A percentile compares a stretch with the other conserved stretches of the same genome.
Conservation (phyloP, 1,284 basidiomycete genomes). For the Ganoderma leucocontextum region DNA sequence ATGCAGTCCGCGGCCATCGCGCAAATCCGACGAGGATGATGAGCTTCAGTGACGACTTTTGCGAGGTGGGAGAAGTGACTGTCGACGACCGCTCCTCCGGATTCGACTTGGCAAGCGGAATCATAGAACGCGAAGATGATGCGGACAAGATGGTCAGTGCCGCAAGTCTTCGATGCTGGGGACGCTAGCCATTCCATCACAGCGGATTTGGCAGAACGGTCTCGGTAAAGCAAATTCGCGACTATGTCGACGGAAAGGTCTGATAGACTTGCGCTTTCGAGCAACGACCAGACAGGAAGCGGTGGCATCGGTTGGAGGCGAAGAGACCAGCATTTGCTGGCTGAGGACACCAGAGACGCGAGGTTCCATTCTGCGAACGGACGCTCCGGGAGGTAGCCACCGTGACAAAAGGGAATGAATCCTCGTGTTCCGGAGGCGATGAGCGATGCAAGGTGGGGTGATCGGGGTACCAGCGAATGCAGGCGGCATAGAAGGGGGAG, state of each 20-base stretch:
- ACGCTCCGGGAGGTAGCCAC: constrained; percentile 41
- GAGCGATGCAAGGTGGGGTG: constrained; percentile 53
- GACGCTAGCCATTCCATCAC: constrained; percentile 45
- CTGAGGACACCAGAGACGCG: constrained; percentile 25
- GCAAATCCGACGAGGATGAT: constrained; percentile 19
- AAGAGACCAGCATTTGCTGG: constrained; percentile 32
- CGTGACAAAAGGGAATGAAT: constrained; percentile 52
- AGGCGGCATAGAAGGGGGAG: constrained; percentile 35
- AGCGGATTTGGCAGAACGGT: constrained; percentile 27
- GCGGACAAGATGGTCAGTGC: constrained; percentile 39
- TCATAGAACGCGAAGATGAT: constrained; percentile 32
- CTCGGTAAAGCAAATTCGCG: constrained; percentile 52
- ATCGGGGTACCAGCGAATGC: constrained; percentile 45
- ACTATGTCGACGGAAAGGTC: constrained; percentile 50
- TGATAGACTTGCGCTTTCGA: constrained; percentile 51
- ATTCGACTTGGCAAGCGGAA: constrained; percentile 13
- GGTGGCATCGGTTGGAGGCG: constrained; percentile 31
- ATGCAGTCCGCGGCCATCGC: constrained; percentile 28
- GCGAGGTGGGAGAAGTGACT: constrained; percentile 34
- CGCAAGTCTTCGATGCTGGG: constrained; percentile 29
- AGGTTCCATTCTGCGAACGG: constrained; percentile 18
- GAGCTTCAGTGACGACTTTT: constrained; percentile 22
- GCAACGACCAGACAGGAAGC: constrained; percentile 40
- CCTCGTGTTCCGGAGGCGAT: constrained; percentile 52
- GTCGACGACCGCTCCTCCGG: constrained; percentile 6